These are phyloP conservation scores for Gossypium schwendimanii DNA, from an alignment of 441 rosid species.

Conservation along the genomic window DNA sequence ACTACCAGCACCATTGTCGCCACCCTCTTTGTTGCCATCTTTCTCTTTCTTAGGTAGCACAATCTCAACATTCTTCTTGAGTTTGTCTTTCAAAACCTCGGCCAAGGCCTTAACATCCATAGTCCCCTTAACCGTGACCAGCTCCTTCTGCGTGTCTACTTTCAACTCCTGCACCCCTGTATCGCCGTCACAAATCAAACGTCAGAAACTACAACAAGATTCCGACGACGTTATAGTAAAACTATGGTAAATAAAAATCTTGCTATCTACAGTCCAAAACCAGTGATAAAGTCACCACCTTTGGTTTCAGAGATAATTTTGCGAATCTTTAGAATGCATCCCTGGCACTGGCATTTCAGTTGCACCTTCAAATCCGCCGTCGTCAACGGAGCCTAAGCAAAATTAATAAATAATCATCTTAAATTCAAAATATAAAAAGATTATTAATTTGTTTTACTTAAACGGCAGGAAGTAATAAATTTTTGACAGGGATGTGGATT, in stretches of 20 bases:
- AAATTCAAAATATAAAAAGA: background rate
- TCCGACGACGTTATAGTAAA: background rate
- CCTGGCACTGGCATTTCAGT: constrained; percentile 29
- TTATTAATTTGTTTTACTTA: background rate
- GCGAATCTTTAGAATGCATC: constrained; percentile 29
- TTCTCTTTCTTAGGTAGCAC: constrained; percentile 74
- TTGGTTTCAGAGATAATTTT: constrained; percentile 26
- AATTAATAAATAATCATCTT: background rate
- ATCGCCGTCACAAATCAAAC: background rate
- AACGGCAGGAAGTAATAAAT: constrained; percentile 1
- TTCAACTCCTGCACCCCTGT: constrained; percentile 50
- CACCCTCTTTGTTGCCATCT: constrained; percentile 27
- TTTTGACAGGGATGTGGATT: background rate
- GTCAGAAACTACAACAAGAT: background rate
- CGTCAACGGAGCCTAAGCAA: constrained; percentile 18
- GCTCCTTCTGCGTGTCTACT: constrained; percentile 53
- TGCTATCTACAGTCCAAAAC: background rate
- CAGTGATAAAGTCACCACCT: constrained; percentile 15
- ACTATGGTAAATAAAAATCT: background rate
- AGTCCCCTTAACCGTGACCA: constrained; percentile 70
- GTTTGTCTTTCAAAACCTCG: constrained; percentile 37
- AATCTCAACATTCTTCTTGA: constrained; percentile 58
- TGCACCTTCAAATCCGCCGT: constrained; percentile 22
- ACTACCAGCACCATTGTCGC: background rate
- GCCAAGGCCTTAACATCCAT: constrained; percentile 66